Percentiles rank a stretch among this genome's conserved stretches.
Evolutionary conservation across 306 rosid species (phyloP).

Genomic region (Purshia tridentata): DNA sequence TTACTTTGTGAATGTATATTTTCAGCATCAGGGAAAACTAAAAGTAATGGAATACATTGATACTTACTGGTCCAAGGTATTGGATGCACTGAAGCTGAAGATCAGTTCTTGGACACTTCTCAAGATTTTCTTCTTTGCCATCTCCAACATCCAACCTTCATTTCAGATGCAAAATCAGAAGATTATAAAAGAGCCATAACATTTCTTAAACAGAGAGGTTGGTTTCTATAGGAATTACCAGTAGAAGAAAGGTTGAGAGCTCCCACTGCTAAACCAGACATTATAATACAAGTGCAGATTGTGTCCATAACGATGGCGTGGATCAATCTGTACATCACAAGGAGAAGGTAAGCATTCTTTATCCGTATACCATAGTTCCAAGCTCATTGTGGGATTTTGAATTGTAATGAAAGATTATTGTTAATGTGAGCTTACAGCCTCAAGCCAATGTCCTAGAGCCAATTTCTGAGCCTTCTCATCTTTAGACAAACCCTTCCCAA

Average conservation of each 20-base stretch:
- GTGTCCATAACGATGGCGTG: constrained; percentile 90
- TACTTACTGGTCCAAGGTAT: constrained; percentile 82
- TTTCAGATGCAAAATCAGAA: constrained; percentile 18
- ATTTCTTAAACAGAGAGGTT: background rate
- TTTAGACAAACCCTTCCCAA: constrained; percentile 88
- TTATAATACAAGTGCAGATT: constrained; percentile 66
- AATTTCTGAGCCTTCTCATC: constrained; percentile 75
- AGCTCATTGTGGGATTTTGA: no score
- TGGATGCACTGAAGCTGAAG: constrained; percentile 67
- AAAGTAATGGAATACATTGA: background rate
- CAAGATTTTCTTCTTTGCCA: constrained; percentile 67
- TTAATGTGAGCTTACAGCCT: constrained; percentile 64
- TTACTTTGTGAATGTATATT: no score
- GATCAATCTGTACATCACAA: constrained; percentile 59
- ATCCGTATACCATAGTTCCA: background rate
- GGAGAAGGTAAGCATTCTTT: constrained; percentile 4
- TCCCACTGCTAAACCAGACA: constrained; percentile 64
- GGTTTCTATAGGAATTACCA: constrained; percentile 41
- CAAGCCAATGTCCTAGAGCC: constrained; percentile 86
- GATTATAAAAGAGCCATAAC: constrained; percentile 5
- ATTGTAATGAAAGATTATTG: background rate
- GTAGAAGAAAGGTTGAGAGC: constrained; percentile 76
- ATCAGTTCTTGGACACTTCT: constrained; percentile 53
- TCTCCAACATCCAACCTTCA: constrained; percentile 94
- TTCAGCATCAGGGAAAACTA: no score